A percentile compares a stretch with the other conserved stretches of the same genome.
phyloP scores from a whole-genome alignment of 129 eudicot species.

The Flaveria linearis region DNA sequence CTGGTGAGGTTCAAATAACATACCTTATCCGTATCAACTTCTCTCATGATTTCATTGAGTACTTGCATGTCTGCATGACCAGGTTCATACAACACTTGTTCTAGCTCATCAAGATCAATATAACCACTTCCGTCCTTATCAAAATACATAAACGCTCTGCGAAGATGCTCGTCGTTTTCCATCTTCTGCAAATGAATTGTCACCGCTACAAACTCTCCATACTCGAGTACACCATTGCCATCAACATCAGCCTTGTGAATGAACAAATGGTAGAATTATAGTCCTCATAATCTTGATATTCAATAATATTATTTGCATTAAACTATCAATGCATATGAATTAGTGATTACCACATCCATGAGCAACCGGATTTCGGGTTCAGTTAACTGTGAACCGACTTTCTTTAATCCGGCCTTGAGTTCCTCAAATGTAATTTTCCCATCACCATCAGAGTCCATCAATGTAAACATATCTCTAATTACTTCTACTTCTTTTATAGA shows the following conservation, averaged over 20 bases:
- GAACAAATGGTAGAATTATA: not conserved
- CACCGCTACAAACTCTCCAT: constrained; percentile 97
- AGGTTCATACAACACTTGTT: constrained; percentile 78
- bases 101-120: constrained; percentile 77
- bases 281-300: constrained; percentile 9
- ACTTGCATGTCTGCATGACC: constrained; percentile 76
- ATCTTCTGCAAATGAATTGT: constrained; percentile 88
- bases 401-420: constrained; percentile 67
- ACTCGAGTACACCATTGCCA: constrained; percentile 90
- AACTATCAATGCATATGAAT: not conserved
- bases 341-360: constrained; percentile 84
- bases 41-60: constrained; percentile 78
- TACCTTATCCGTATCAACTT: constrained; percentile 95
- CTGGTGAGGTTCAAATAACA: not conserved
- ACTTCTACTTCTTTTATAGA: constrained; percentile 89
- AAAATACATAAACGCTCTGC: constrained; percentile 78
- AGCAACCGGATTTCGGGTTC: constrained; percentile 91
- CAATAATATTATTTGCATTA: not conserved
- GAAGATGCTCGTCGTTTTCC: constrained; percentile 93
- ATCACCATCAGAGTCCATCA: constrained; percentile 92
- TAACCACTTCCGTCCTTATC: constrained; percentile 87
- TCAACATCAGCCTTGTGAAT: constrained; percentile 85
- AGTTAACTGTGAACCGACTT: constrained; percentile 88
- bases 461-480: constrained; percentile 78
- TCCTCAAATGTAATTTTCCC: constrained; percentile 94